Percentiles rank a stretch among this genome's conserved stretches.
phyloP scores from a whole-genome alignment of 2,329 filamentous ascomycete genomes.

The Macrophomina phaseolina region DNA sequence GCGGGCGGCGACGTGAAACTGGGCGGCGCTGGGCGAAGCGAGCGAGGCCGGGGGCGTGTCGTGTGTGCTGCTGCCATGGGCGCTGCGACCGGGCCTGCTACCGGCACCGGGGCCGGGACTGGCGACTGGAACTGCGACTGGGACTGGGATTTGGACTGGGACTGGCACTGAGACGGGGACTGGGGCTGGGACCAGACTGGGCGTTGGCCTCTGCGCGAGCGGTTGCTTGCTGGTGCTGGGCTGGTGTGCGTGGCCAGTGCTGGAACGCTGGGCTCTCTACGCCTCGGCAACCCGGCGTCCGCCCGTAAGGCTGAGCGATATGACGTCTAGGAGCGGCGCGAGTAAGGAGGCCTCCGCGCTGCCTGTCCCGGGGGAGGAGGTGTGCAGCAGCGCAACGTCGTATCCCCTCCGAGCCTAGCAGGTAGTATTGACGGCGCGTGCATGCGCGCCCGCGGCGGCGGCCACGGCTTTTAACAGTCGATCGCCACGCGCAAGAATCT shows the following conservation, averaged over 20 bases:
- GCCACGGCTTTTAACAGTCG: conserved; percentile 22
- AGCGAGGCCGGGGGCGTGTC: conserved; percentile 17
- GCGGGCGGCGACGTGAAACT: conserved; percentile 23
- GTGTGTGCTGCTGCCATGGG: neutral
- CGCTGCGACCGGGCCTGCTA: neutral
- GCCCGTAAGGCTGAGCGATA: conserved; percentile 23
- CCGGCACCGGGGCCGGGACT: neutral
- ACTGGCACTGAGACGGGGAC: neutral
- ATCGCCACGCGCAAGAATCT: conserved; percentile 25
- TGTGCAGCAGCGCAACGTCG: conserved; percentile 21
- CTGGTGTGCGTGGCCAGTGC: neutral
- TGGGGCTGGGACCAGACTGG: neutral
- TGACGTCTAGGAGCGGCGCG: conserved; percentile 16
- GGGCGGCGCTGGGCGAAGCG: conserved; percentile 21
- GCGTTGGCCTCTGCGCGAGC: neutral
- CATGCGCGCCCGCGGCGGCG: conserved; percentile 23
- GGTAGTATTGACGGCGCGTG: conserved; percentile 25
- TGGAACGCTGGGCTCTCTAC: neutral
- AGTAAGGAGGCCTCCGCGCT: neutral
- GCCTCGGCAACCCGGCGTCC: conserved; percentile 17
- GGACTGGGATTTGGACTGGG: neutral
- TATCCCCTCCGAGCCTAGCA: conserved; percentile 24
- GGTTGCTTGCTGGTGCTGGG: neutral
- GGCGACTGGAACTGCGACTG: neutral
- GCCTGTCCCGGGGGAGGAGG: neutral